Evolutionary conservation across 116 monocot species (phyloP).

Genomic region (Phalaenopsis hybrid): DNA sequence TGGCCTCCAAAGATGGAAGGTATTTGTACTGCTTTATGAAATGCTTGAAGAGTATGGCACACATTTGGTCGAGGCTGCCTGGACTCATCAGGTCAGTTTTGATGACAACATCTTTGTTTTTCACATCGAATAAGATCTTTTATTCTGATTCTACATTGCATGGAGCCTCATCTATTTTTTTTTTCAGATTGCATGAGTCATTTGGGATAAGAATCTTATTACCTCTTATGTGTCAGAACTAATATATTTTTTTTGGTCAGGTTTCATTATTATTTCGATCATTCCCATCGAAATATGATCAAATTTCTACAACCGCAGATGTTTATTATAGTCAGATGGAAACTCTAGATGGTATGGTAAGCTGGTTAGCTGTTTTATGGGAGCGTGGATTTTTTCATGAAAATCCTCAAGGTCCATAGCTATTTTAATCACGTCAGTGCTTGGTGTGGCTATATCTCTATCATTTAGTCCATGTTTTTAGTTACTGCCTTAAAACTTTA

Average conservation of each 20-base stretch:
- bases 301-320: constrained; percentile 2
- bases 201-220: background rate
- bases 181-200: background rate
- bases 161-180: background rate
- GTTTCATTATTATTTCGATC: constrained; percentile 61
- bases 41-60: constrained; percentile 98
- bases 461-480: background rate
- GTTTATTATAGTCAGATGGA: constrained; percentile 51
- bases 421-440: background rate
- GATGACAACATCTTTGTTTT: background rate
- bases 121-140: background rate
- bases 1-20: constrained; percentile 59
- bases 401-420: constrained; percentile 61
- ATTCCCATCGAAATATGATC: constrained; percentile 8
- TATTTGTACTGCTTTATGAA: constrained; percentile 77
- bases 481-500: constrained; percentile 3
- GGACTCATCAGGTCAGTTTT: constrained; percentile 70
- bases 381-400: constrained; percentile 89
- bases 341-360: constrained; percentile 44
- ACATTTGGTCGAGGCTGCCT: constrained; percentile 95
- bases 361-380: constrained; percentile 78
- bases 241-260: constrained; percentile 26
- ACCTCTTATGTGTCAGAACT: background rate
- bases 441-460: background rate
- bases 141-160: background rate